Percentiles rank a stretch among this genome's conserved stretches.
Conservation (phyloP, 306 rosid genomes). For the Sechiopsis laciniata region DNA sequence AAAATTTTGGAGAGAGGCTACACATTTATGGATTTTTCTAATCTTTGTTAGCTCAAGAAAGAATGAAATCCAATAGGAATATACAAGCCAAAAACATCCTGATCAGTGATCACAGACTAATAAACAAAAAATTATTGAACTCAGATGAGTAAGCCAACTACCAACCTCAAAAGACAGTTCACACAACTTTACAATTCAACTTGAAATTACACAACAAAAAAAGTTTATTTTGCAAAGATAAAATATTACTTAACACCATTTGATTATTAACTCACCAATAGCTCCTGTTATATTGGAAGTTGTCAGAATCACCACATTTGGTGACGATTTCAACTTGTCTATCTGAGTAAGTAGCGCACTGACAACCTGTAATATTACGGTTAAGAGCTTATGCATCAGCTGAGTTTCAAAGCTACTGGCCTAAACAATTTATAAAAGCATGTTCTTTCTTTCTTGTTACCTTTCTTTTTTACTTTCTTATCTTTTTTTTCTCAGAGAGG, state of each 20-base stretch:
- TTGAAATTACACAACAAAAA: not conserved
- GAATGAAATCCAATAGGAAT: not conserved
- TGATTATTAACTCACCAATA: conserved; percentile 58
- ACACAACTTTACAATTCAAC: too few relatives aligned
- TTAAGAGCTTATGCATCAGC: conserved; percentile 24
- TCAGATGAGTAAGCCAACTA: not conserved
- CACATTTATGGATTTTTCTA: too few relatives aligned
- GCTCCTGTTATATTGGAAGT: conserved; percentile 96
- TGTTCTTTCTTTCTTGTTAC: not conserved
- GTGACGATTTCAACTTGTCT: conserved; percentile 84
- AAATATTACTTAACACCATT: conserved; percentile 16
- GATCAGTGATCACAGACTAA: not conserved
- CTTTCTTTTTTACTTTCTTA: not conserved
- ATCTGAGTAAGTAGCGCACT: conserved; percentile 92
- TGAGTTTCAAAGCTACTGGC: not conserved
- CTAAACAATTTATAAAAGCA: conserved; percentile 1
- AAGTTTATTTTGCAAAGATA: not conserved
- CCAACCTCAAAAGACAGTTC: not conserved
- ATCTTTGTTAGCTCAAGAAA: not conserved
- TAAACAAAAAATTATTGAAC: not conserved
- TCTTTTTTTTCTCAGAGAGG: conserved; percentile 11
- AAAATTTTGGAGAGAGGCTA: too few relatives aligned
- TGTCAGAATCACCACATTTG: conserved; percentile 86
- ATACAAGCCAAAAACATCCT: not conserved
- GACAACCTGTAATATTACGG: conserved; percentile 66